Conservation (phyloP, 139 green algal species). For the Ostreobium quekettii region DNA sequence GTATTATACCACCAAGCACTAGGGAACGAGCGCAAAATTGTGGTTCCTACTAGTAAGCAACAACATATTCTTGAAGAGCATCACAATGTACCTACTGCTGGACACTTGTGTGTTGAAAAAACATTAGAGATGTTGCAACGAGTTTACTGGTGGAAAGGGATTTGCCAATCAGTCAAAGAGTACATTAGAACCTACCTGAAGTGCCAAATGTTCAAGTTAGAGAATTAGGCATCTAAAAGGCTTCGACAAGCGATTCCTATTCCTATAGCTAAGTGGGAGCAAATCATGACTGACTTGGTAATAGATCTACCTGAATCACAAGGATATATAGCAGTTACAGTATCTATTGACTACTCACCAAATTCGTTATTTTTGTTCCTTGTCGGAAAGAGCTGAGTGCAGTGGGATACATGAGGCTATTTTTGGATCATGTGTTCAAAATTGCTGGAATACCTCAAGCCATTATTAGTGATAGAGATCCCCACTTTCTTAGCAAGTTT, state of each 20-base stretch:
- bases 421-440: conserved; percentile 29
- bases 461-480: conserved; percentile 51
- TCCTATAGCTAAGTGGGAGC: conserved; percentile 30
- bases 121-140: not conserved
- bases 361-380: conserved; percentile 38
- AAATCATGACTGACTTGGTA: conserved; percentile 48
- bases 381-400: conserved; percentile 24
- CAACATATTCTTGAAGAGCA: not conserved
- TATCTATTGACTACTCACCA: conserved; percentile 47
- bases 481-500: conserved; percentile 36
- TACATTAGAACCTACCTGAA: not conserved
- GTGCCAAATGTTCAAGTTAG: conserved; percentile 20
- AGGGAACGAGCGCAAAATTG: not conserved
- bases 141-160: conserved; percentile 1
- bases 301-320: conserved; percentile 31
- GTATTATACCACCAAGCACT: not conserved
- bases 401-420: conserved; percentile 17
- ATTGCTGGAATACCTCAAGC: conserved; percentile 36
- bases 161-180: not conserved
- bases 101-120: not conserved
- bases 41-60: not conserved
- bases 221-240: conserved; percentile 13
- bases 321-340: conserved; percentile 31
- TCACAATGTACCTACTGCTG: not conserved
- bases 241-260: conserved; percentile 33